Conservation (phyloP, 177 flowering plant genomes). For the Telopea speciosissima region DNA sequence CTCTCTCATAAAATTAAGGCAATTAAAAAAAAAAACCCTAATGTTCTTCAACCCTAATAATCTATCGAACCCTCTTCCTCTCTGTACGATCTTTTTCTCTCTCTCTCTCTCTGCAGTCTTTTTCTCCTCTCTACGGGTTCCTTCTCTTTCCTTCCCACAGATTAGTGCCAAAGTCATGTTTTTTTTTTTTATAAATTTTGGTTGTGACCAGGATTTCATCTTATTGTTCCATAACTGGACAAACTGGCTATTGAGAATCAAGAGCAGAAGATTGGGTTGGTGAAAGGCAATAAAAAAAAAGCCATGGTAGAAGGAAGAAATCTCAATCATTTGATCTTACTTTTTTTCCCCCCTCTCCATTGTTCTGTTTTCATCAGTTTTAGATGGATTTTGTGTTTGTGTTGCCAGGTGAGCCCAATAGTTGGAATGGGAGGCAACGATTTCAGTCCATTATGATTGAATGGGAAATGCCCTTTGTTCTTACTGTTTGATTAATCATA, state of each 20-base stretch:
- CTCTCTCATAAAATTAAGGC: no score
- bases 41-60: no score
- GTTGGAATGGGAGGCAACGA: conserved; percentile 20
- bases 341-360: background rate
- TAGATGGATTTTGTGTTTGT: conserved; percentile 1
- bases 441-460: conserved; percentile 58
- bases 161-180: no score
- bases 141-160: no score
- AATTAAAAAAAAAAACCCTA: no score
- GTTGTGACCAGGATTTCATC: no score
- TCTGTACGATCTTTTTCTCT: no score
- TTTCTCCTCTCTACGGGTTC: no score
- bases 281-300: conserved; percentile 20
- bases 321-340: background rate
- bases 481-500: conserved; percentile 48
- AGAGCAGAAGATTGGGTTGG: conserved; percentile 11
- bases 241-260: conserved; percentile 31
- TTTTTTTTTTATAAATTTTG: no score
- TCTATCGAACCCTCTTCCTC: no score
- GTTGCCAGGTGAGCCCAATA: conserved; percentile 36
- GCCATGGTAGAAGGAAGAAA: conserved; percentile 16
- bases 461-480: conserved; percentile 52
- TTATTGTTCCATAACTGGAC: conserved; percentile 10
- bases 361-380: no score
- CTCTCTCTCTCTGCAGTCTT: no score